These are phyloP conservation scores for Lachnellula cervina DNA, from an alignment of 2,329 filamentous ascomycete species.

Conservation along the genomic window DNA sequence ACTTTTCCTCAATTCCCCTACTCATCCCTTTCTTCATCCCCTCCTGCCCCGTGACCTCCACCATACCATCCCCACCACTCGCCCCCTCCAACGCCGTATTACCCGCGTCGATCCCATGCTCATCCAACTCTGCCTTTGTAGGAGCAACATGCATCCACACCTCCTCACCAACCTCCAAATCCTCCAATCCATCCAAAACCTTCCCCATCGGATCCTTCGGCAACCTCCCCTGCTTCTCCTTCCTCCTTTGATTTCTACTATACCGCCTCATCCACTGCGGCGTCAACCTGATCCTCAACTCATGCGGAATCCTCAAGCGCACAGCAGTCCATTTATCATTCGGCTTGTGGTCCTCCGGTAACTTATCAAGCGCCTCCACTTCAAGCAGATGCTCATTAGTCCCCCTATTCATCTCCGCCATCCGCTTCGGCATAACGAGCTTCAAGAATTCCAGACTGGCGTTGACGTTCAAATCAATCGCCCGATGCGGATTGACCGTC, in stretches of 20 bases:
- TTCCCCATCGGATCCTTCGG: conserved; percentile 37
- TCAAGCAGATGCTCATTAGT: conserved; percentile 49
- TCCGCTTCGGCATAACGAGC: conserved; percentile 44
- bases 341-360: conserved; percentile 50
- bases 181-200: conserved; percentile 32
- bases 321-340: conserved; percentile 54
- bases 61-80: conserved; percentile 11
- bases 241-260: conserved; percentile 31
- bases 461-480: conserved; percentile 59
- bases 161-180: conserved; percentile 36
- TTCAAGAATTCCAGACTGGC: conserved; percentile 58
- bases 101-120: conserved; percentile 13
- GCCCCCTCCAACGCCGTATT: conserved; percentile 3
- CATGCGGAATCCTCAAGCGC: conserved; percentile 52
- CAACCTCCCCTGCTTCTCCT: conserved; percentile 31
- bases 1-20: conserved; percentile 15
- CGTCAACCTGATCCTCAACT: conserved; percentile 46
- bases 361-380: conserved; percentile 35
- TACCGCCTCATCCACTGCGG: conserved; percentile 14
- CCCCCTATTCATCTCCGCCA: conserved; percentile 47
- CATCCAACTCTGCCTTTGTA: conserved; percentile 29
- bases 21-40: conserved; percentile 1
- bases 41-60: conserved; percentile 11
- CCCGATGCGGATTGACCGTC: conserved; percentile 57
- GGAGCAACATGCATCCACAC: conserved; percentile 50